Base-by-base conservation (phyloP, 495 filamentous ascomycete species). In the Hypoxylon crocopeplum region DNA sequence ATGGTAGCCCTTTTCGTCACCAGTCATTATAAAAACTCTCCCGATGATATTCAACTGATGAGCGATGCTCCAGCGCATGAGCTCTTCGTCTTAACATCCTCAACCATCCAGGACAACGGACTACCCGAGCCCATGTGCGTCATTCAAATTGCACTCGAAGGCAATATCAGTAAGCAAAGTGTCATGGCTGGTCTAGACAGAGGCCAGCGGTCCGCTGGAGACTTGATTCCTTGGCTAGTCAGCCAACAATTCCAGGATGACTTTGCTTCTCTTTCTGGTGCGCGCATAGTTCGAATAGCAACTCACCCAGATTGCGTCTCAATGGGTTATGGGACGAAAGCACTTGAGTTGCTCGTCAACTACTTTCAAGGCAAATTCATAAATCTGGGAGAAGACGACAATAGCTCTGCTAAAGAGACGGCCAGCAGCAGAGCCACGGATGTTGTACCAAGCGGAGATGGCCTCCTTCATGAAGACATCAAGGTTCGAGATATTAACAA, bases 1-100 rank as follows among this genome's bases (percentile, higher is more conserved):
- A 97, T 98, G 92, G 92, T 99, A 74, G 90, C 92, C 7, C 84
- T 99, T 1, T 98, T 97, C 65, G 94, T 98, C n/a, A 92, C 95
- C 13, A 93, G 89, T 68, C 92, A 96, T 70, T 94, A 99, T 78
- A 98, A 98, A 74, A 99, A 99, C 73, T 92, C 92, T 1, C 95
- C 95, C 3, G 97, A 99, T 66, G 95, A 99, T 68, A 81, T 99
- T 21, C 95, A 98, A 70, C 85, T 99, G 27, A 94, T 99, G 89
- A 93, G 88, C 62, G 95, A 99, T 76, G 94, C 95, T 5, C 95
- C 95, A 8, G 93, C 94, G 0, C 95, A 99, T 69, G 92, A 98
- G 72, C 86, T 99, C 13, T 98, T 92, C 67, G 95, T 97, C 22
- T 86, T 99, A 29, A 91, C 95, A 3, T 90, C 93, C 5, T 93